These are phyloP conservation scores for Powellomyces hirtus DNA, from an alignment of 192 early-diverging fungal genomes.

Conservation along the genomic window DNA sequence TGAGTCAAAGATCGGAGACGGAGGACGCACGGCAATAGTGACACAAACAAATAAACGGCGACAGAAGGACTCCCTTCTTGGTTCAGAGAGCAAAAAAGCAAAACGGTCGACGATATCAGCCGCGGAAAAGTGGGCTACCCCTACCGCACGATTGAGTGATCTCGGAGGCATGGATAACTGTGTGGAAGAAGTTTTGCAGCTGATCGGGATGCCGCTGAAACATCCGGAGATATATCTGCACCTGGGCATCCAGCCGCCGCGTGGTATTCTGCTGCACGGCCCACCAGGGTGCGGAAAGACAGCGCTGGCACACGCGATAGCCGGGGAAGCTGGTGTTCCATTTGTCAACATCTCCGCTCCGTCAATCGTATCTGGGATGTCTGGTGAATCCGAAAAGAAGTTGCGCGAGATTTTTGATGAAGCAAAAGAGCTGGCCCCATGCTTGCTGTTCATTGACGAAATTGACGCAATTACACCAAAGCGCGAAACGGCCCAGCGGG, in stretches of 20 bases:
- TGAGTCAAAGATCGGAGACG: too few species aligned
- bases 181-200: slow-evolving; percentile 84
- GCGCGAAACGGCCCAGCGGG: slow-evolving; percentile 86
- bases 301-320: slow-evolving; percentile 92
- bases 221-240: slow-evolving; percentile 92
- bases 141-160: slow-evolving; percentile 66
- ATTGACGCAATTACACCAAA: slow-evolving; percentile 96
- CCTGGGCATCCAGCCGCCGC: slow-evolving; percentile 89
- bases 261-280: slow-evolving; percentile 90
- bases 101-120: neutral
- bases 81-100: slow-evolving; percentile 12
- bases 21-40: too few species aligned
- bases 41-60: slow-evolving; percentile 17
- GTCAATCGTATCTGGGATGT: slow-evolving; percentile 94
- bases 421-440: slow-evolving; percentile 81
- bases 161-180: slow-evolving; percentile 91
- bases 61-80: neutral
- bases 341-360: slow-evolving; percentile 94
- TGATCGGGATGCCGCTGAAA: slow-evolving; percentile 89
- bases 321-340: slow-evolving; percentile 87
- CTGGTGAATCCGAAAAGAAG: slow-evolving; percentile 98
- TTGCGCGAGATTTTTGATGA: slow-evolving; percentile 97
- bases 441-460: slow-evolving; percentile 95
- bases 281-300: slow-evolving; percentile 98
- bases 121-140: slow-evolving; percentile 49